Base-by-base conservation (phyloP, 768 basidiomycete species). In the Pleurotus cornucopiae region DNA sequence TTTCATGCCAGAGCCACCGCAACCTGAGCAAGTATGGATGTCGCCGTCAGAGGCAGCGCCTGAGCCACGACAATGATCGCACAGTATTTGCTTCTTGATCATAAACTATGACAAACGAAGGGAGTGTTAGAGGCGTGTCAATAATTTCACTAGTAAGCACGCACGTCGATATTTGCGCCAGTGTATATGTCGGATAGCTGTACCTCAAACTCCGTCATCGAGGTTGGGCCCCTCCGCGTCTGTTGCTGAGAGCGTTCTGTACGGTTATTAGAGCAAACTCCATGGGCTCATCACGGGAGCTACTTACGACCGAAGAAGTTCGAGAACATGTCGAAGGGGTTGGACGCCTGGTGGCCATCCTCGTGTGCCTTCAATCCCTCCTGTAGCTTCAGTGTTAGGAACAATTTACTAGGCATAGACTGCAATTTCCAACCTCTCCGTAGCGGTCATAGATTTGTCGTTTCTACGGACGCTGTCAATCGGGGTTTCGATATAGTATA, bases 11-110 rank as follows among this genome's bases (percentile, higher is more conserved):
- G 84, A 76, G 16, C 97, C 97, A 52, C 83, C 80, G 66, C 97
- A 99, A 9, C 81, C 81, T 2, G 82, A 68, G 67, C 97, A 99
- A n/a, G 82, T 80, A 64, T 93, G 90, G 47, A 97, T 90, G 66
- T 97, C 91, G 5, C 80, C 70, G 57, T 93, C 91, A 0, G 92
- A 90, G 1, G 93, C 89, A 0, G 97, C 97, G 20, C 97, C 97
- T 0, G 92, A 85, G 20, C 97, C 97, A 65, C 94, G 87, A 73
- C 97, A 99, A 67, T 97, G 91, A 69, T 98, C 94, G 66, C 97
- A 99, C 14, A 99, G 85, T 37, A 96, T 84, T 53, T 86, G 84
- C 67, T 96, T 95, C 69, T 86, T 89, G 67, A 98, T 80, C 76
- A 90, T 88, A 71, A 99, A 96, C 94, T 98, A 61, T 11, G 57